These are phyloP conservation scores for Ustilaginoidea virens DNA, from an alignment of 2,329 filamentous ascomycete genomes.

Conservation along the genomic window DNA sequence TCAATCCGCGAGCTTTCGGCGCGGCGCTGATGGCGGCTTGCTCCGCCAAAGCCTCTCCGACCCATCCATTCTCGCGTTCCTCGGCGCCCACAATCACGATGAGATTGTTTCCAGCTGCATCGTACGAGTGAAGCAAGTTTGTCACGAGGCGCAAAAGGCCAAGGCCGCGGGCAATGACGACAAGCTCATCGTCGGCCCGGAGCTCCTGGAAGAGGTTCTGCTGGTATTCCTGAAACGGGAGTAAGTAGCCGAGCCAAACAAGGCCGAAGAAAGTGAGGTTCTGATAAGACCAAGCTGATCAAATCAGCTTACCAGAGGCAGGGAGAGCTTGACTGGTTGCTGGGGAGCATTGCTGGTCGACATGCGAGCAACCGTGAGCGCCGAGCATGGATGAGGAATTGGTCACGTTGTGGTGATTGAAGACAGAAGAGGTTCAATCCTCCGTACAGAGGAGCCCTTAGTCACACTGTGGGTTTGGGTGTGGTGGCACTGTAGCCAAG, in stretches of 20 bases:
- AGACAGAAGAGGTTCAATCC: too few relatives aligned
- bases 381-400: too few relatives aligned
- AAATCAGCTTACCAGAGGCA: slow-evolving; percentile 33
- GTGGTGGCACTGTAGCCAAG: too few relatives aligned
- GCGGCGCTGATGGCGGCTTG: slow-evolving; percentile 82
- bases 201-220: slow-evolving; percentile 89
- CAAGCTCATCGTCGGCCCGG: slow-evolving; percentile 80
- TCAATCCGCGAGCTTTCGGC: slow-evolving; percentile 69
- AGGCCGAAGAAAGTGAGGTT: background rate
- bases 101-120: slow-evolving; percentile 87
- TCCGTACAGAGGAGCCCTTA: too few relatives aligned
- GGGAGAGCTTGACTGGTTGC: slow-evolving; percentile 65
- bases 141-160: slow-evolving; percentile 83
- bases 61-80: slow-evolving; percentile 90
- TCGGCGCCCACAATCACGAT: slow-evolving; percentile 80
- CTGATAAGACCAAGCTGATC: background rate
- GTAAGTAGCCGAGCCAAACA: too few relatives aligned
- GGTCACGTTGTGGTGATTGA: too few relatives aligned
- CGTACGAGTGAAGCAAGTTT: slow-evolving; percentile 94
- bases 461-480: too few relatives aligned
- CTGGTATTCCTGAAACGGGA: slow-evolving; percentile 56
- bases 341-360: slow-evolving; percentile 37
- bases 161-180: slow-evolving; percentile 80
- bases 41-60: slow-evolving; percentile 89
- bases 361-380: slow-evolving; percentile 23